Evolutionary conservation across 495 filamentous ascomycete species (phyloP).

Genomic region (Acidiella bohemica): DNA sequence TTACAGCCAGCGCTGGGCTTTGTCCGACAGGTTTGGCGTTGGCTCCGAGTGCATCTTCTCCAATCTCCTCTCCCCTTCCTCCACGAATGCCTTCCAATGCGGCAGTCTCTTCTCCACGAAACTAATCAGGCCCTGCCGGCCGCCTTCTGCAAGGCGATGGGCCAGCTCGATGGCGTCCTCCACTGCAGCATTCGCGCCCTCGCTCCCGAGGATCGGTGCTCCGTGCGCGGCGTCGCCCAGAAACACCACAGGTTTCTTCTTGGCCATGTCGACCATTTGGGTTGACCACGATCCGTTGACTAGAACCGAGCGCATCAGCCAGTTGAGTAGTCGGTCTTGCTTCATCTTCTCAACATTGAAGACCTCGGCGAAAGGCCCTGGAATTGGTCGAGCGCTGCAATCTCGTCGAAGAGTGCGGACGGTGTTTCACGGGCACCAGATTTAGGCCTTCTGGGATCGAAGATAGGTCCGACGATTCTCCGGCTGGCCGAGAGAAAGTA

Average conservation of each 20-base stretch:
- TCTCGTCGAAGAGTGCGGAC: conserved; percentile 27
- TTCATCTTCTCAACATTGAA: conserved; percentile 25
- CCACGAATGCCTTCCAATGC: conserved; percentile 23
- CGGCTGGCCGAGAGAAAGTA: conserved; percentile 30
- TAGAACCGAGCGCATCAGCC: conserved; percentile 32
- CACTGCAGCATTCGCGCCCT: conserved; percentile 32
- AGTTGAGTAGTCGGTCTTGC: conserved; percentile 29
- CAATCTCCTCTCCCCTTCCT: conserved; percentile 19
- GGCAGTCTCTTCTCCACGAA: conserved; percentile 24
- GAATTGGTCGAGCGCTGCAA: conserved; percentile 20
- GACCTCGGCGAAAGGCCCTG: conserved; percentile 23
- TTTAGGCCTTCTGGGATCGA: conserved; percentile 25
- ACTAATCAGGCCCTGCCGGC: conserved; percentile 3
- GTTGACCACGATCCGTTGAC: no score
- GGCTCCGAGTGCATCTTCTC: conserved; percentile 16
- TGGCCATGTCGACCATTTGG: no score
- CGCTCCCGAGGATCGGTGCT: conserved; percentile 31
- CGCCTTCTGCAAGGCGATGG: conserved; percentile 20
- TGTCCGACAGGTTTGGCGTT: no score
- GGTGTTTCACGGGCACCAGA: conserved; percentile 26
- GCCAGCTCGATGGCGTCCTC: conserved; percentile 30
- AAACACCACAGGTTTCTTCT: no score
- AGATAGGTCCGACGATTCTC: conserved; percentile 20
- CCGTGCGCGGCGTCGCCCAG: conserved; percentile 32
- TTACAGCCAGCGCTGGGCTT: no score